Percentiles rank a stretch among this genome's conserved stretches.
Evolutionary conservation across 371 early-diverging fungal genomes (phyloP).

Genomic region (Basidiobolus heterosporus): DNA sequence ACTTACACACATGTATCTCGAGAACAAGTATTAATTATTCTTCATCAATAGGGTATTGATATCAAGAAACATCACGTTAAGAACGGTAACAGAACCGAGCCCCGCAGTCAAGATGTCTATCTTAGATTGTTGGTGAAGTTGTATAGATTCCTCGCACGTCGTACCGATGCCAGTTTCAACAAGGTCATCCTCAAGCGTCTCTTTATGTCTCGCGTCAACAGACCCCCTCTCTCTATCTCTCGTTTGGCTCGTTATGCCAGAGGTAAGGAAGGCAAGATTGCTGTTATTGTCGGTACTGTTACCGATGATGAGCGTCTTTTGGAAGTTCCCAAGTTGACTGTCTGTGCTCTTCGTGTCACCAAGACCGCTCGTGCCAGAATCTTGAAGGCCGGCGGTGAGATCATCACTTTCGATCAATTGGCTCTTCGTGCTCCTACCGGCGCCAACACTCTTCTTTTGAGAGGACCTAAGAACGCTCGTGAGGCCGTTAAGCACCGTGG

Average conservation of each 20-base stretch:
- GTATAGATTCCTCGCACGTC: constrained; percentile 95
- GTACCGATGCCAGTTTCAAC: constrained; percentile 95
- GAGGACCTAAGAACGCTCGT: constrained; percentile 80
- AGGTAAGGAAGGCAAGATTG: constrained; percentile 62
- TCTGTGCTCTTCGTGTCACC: constrained; percentile 90
- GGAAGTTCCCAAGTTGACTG: constrained; percentile 86
- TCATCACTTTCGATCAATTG: constrained; percentile 94
- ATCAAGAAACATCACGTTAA: constrained; percentile 88
- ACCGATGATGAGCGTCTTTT: constrained; percentile 90
- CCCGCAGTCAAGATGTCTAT: constrained; percentile 86
- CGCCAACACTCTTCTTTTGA: constrained; percentile 84
- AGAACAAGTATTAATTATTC: neutral
- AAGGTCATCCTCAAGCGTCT: constrained; percentile 94
- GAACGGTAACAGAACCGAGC: constrained; percentile 73
- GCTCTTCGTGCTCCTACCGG: constrained; percentile 95
- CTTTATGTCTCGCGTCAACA: constrained; percentile 93
- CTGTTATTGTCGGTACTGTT: constrained; percentile 87
- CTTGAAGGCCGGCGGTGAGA: constrained; percentile 95
- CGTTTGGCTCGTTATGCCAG: constrained; percentile 57
- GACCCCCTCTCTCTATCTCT: constrained; percentile 86
- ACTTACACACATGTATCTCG: too few species aligned
- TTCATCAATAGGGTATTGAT: constrained; percentile 73
- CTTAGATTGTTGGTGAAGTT: constrained; percentile 92
- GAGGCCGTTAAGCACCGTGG: constrained; percentile 95
- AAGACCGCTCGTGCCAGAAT: constrained; percentile 91